Percentiles rank a stretch among this genome's conserved stretches.
Evolutionary conservation across 2,329 filamentous ascomycete genomes (phyloP).

Genomic region (Diaporthe sp.): DNA sequence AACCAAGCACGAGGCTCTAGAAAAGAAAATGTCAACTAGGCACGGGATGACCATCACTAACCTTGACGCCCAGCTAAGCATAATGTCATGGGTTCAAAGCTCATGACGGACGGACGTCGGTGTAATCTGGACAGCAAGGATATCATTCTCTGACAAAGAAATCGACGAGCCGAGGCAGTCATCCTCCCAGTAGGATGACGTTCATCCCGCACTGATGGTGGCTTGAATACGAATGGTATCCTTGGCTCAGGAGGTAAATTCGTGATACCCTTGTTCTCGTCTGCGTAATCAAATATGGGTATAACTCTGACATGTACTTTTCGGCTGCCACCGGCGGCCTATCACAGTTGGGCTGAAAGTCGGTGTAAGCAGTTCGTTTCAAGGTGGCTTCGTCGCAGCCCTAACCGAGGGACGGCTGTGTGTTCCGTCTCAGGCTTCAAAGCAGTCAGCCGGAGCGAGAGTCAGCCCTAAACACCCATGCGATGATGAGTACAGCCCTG

Average conservation of each 20-base stretch:
- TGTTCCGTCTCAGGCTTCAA: background rate
- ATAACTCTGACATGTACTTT: background rate
- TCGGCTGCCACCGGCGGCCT: background rate
- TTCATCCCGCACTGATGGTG: background rate
- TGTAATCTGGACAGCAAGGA: background rate
- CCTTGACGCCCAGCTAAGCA: background rate
- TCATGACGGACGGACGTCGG: background rate
- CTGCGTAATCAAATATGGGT: background rate
- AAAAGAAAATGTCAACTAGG: background rate
- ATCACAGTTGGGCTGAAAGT: background rate
- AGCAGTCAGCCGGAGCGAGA: constrained; percentile 21
- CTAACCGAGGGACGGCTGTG: background rate
- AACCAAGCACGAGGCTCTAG: no score
- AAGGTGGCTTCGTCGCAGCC: background rate
- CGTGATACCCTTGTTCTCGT: background rate
- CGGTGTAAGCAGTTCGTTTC: constrained; percentile 4
- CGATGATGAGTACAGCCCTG: background rate
- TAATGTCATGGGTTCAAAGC: background rate
- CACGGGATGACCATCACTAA: background rate
- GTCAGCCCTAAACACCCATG: constrained; percentile 15
- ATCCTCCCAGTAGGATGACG: background rate
- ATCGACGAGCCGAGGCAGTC: background rate
- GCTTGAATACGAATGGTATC: background rate
- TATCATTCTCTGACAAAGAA: background rate
- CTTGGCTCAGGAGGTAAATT: background rate